Base-by-base conservation (phyloP, 805 yeast species). In the Hanseniaspora valbyensis region DNA sequence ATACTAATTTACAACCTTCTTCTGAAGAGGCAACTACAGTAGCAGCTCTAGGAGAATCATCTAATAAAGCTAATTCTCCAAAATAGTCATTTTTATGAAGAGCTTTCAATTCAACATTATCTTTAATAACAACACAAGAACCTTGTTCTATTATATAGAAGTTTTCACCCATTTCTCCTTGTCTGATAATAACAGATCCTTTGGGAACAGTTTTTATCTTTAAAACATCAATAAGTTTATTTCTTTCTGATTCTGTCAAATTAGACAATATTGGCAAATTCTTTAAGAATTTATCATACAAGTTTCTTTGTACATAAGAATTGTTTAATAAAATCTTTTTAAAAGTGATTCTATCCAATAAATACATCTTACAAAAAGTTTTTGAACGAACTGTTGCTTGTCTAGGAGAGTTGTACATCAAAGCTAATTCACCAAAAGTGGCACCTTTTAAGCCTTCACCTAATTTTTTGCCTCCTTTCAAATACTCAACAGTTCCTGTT, bases 391-490 rank as follows among this genome's bases (percentile, higher is more conserved):
- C 96, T 1, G 97, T 87, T 9, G 97, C 97, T 7, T 97, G 97
- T 68, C 98, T 80, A 54, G 96, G 96, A 18, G 96, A 80, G 66
- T 92, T 90, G 70, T 92, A 90, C 95, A 92, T 88, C 59, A 92
- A 74, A 2, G 98, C 98, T 61, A 92, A 75, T 67, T 92, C 98
- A 62, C 98, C 98, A 67, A 92, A 92, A 41, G 90, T 81, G 4
- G 95, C 78, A 6, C 97, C 96, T 36, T 86, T 79, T 9, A 85
- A 82, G n/a, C 85, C 75, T 1, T 83, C 71, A 61, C 77, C 81
- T 34, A 88, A 90, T 59, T 78, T 75, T 40, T 74, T 63, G 21
- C 64, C 67, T 63, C 86, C 77, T 29, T 83, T 89, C 58, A 73
- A 75, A 60, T 80, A 89, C 55, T 86, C 90, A 52, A 92, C 96